Conservation (phyloP, 2,329 filamentous ascomycete genomes). For the Aspergillus versicolor region DNA sequence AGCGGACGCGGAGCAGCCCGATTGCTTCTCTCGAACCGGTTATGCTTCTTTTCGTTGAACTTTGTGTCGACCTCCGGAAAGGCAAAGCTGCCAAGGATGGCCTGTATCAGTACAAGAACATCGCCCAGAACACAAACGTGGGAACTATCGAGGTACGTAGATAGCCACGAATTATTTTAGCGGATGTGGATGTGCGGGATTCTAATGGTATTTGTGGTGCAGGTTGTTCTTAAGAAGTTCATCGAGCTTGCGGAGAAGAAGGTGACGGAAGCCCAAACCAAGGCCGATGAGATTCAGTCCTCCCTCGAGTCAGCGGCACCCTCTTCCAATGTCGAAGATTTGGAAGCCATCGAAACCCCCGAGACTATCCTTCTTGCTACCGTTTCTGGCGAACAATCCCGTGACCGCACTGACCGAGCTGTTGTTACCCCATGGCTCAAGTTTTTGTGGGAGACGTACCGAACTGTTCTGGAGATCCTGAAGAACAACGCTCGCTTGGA, state of each 20-base stretch:
- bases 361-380: slow-evolving; percentile 97
- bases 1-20: slow-evolving; percentile 94
- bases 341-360: slow-evolving; percentile 95
- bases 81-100: slow-evolving; percentile 98
- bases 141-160: slow-evolving; percentile 82
- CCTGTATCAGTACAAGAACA: slow-evolving; percentile 99
- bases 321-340: slow-evolving; percentile 80
- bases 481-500: slow-evolving; percentile 98
- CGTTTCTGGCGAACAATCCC: slow-evolving; percentile 95
- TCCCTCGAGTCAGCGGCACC: slow-evolving; percentile 73
- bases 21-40: slow-evolving; percentile 96
- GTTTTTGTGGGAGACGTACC: slow-evolving; percentile 99
- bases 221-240: slow-evolving; percentile 94
- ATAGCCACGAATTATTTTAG: neutral
- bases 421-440: slow-evolving; percentile 99
- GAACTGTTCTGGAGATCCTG: slow-evolving; percentile 95
- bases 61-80: slow-evolving; percentile 96
- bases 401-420: slow-evolving; percentile 94
- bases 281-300: slow-evolving; percentile 92
- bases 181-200: neutral
- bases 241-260: slow-evolving; percentile 96
- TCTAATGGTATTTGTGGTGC: slow-evolving; percentile 17
- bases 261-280: slow-evolving; percentile 91
- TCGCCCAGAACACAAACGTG: slow-evolving; percentile 97
- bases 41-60: slow-evolving; percentile 95